Conservation (phyloP, 176 grass and related monocot genomes). For the Eragrostis nindensis region DNA sequence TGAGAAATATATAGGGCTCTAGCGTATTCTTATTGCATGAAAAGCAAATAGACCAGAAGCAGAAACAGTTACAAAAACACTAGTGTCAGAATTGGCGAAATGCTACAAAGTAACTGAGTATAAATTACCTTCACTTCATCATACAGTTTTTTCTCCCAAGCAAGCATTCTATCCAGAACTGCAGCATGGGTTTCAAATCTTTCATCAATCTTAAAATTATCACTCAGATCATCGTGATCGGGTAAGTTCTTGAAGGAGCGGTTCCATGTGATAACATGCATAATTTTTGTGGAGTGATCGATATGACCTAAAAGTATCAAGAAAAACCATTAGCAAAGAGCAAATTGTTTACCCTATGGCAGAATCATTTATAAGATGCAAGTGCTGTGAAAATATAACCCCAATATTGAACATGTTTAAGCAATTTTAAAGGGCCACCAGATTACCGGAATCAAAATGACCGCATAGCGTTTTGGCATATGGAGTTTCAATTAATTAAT, state of each 20-base stretch:
- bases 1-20: neutral
- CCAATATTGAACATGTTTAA: neutral
- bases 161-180: constrained; percentile 93
- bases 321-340: constrained; percentile 9
- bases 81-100: constrained; percentile 12
- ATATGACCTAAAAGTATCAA: constrained; percentile 73
- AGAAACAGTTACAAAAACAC: constrained; percentile 16
- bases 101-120: constrained; percentile 21
- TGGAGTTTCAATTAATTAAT: neutral
- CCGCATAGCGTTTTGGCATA: neutral
- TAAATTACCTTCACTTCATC: constrained; percentile 93
- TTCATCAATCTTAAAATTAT: constrained; percentile 68
- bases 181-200: constrained; percentile 82
- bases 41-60: neutral
- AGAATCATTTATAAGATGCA: neutral
- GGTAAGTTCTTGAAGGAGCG: constrained; percentile 84
- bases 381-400: neutral
- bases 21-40: neutral
- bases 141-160: constrained; percentile 97
- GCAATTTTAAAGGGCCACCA: neutral
- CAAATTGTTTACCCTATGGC: neutral
- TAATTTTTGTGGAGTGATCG: constrained; percentile 89
- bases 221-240: constrained; percentile 57
- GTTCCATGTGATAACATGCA: constrained; percentile 98
- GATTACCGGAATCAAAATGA: neutral